Percentiles rank a stretch among this genome's conserved stretches.
Evolutionary conservation across 2,329 filamentous ascomycete genomes (phyloP).

Genomic region (Aspergillus quadricinctus): DNA sequence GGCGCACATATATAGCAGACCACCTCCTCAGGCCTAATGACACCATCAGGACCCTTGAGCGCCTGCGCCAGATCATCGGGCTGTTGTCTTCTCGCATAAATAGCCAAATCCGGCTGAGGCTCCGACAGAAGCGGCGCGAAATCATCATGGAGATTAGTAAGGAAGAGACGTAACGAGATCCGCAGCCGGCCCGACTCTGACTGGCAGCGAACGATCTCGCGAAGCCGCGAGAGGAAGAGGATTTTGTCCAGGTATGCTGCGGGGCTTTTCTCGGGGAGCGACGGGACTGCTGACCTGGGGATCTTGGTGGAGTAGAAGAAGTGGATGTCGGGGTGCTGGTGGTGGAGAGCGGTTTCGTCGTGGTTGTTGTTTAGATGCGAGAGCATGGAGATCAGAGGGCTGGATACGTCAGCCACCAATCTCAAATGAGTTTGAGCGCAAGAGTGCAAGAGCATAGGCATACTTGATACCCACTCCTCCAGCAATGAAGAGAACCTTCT

Average conservation of each 20-base stretch:
- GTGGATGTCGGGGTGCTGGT: conserved; percentile 44
- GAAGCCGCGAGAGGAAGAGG: conserved; percentile 47
- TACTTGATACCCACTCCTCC: conserved; percentile 80
- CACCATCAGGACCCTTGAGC: conserved; percentile 26
- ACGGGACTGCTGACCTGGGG: conserved; percentile 9
- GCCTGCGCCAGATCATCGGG: conserved; percentile 33
- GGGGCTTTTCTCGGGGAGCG: neutral
- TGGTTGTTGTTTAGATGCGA: conserved; percentile 49
- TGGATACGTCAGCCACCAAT: conserved; percentile 24
- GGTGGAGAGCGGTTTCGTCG: conserved; percentile 30
- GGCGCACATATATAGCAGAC: conserved; percentile 67
- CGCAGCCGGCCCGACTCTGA: conserved; percentile 21
- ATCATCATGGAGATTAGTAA: conserved; percentile 23
- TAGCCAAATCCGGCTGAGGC: conserved; percentile 20
- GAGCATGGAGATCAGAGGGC: conserved; percentile 70
- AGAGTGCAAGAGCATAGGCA: too few relatives aligned
- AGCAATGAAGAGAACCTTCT: conserved; percentile 67
- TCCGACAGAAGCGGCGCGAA: conserved; percentile 6
- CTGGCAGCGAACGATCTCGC: conserved; percentile 31
- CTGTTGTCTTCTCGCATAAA: conserved; percentile 32
- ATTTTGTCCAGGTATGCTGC: conserved; percentile 30
- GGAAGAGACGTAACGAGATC: conserved; percentile 32
- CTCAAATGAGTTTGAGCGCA: neutral
- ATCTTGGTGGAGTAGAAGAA: conserved; percentile 61
- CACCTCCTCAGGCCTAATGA: conserved; percentile 29